Conservation (phyloP, 192 early-diverging fungal species). For the Coemansia umbellata region DNA sequence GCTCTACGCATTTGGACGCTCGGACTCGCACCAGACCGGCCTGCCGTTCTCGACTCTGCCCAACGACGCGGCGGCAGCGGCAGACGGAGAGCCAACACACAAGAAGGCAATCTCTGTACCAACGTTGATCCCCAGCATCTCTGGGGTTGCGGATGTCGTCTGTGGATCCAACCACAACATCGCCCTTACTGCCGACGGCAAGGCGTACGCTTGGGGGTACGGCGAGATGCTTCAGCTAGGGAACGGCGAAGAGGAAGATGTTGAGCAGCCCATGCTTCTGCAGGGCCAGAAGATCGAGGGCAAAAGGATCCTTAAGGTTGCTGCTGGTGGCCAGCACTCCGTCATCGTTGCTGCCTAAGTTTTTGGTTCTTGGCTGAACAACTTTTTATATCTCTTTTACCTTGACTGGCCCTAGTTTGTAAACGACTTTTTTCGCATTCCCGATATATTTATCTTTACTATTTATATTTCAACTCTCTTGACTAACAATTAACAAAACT, state of each 20-base stretch:
- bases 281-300: constrained; percentile 70
- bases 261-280: constrained; percentile 56
- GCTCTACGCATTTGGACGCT: constrained; percentile 80
- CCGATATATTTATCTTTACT: no score
- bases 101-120: constrained; percentile 62
- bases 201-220: constrained; percentile 85
- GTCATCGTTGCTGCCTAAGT: constrained; percentile 24
- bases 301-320: constrained; percentile 55
- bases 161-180: constrained; percentile 62
- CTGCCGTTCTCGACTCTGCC: constrained; percentile 51
- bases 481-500: no score
- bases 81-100: constrained; percentile 19
- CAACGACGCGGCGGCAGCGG: constrained; percentile 16
- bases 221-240: constrained; percentile 81
- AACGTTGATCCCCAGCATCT: constrained; percentile 48
- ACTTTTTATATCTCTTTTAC: neutral
- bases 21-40: constrained; percentile 80
- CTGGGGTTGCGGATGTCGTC: constrained; percentile 51
- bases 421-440: neutral
- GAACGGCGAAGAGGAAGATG: constrained; percentile 75
- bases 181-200: constrained; percentile 55
- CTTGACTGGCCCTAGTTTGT: neutral
- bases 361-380: neutral
- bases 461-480: no score
- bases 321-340: constrained; percentile 77